Percentiles rank a stretch among this genome's conserved stretches.
Conservation (phyloP, 2,329 filamentous ascomycete species). For the Fusarium protoensiforme region DNA sequence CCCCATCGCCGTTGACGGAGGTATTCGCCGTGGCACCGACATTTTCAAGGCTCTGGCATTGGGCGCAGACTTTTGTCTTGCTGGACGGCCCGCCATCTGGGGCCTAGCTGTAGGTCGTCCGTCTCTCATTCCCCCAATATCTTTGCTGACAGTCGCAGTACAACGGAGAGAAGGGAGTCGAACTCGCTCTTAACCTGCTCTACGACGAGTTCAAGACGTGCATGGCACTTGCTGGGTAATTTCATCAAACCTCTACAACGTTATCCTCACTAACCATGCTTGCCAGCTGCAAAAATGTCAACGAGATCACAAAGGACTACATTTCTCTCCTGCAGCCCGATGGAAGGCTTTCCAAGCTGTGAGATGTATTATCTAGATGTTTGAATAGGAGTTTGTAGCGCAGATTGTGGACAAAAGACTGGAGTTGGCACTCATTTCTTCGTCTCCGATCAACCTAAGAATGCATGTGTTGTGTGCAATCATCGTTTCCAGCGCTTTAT, state of each 20-base stretch:
- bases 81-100: conserved; percentile 24
- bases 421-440: not conserved
- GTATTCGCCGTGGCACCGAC: conserved; percentile 50
- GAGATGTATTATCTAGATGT: not conserved
- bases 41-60: conserved; percentile 49
- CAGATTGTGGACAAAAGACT: not conserved
- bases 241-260: not conserved
- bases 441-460: not conserved
- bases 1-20: conserved; percentile 47
- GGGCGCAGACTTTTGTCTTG: conserved; percentile 40
- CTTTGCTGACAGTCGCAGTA: not conserved
- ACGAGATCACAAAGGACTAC: conserved; percentile 17
- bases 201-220: conserved; percentile 18
- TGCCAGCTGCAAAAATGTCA: not conserved
- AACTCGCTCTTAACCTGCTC: conserved; percentile 11
- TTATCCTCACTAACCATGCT: not conserved
- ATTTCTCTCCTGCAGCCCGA: conserved; percentile 14
- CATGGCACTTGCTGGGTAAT: conserved; percentile 18
- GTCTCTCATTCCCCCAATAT: too few relatives aligned
- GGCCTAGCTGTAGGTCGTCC: conserved; percentile 17
- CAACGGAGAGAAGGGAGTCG: conserved; percentile 8
- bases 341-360: conserved; percentile 9
- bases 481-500: not conserved
- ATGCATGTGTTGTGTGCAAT: not conserved
- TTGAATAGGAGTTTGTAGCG: not conserved